Base-by-base conservation (phyloP, 202 grass and related monocot species). In the Thinopyrum obtusiflorum region DNA sequence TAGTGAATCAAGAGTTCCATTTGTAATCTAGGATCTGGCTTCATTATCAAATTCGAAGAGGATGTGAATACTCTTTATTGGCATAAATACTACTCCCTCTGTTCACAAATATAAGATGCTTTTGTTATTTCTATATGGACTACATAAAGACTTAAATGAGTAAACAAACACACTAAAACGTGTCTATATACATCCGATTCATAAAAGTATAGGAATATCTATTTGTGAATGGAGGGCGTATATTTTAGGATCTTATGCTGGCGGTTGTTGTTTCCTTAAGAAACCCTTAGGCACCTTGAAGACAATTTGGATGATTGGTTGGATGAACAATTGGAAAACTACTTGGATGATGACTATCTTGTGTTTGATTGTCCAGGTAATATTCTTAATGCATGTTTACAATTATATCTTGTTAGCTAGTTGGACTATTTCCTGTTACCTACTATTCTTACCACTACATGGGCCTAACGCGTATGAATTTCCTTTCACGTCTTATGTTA, bases 331-430 rank as follows among this genome's bases (percentile, higher is more conserved):
- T 84, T 99, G 10, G 91, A 97, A 1, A 91, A 96, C 59, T 97
- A 94, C 79, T 87, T 92, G 83, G 97, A 99, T 61, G 97, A 97
- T 73, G 97, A 99, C 36, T 99, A 99, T 85, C 85, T 97, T 78
- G 92, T 99, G 71, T 99, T 99, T 86, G 97, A 99, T 77, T 99
- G 97, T 62, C 97, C 97, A 83, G 93, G 93, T 99, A 90, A 79
- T 72, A 21, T 63, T 66, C 59, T 65, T 21, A 15, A 3, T 11
- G 27, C 5, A 51, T 83, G n/a, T 61, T 68, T 88, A 27, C 40
- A 26, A 73, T 46, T 79, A 1, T 69, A 10, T 77, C 65, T 67
- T 36, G 60, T 61, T 33, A 8, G 24, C 5, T 64, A 59, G 13
- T 31, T 83, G 3, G 12, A 15, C 8, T 14, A 24, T 60, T 85